These are phyloP conservation scores for Collybia mongolica DNA, from an alignment of 768 basidiomycete genomes.

Conservation along the genomic window DNA sequence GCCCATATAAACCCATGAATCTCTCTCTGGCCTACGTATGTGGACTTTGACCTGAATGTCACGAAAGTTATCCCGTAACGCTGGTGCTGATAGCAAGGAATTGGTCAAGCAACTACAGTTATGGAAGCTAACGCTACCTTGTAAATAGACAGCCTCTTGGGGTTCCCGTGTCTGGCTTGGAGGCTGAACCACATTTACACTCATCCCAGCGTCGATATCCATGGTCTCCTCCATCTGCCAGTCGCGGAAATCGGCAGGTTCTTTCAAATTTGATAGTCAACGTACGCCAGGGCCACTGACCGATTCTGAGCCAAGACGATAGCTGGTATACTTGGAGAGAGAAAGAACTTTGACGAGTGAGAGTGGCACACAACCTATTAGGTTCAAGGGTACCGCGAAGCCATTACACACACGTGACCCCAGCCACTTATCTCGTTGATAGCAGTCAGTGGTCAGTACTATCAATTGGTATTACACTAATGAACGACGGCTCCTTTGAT, in stretches of 20 bases:
- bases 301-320: not conserved
- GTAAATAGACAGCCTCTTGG: conserved; percentile 14
- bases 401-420: conserved; percentile 4
- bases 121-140: conserved; percentile 8
- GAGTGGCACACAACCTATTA: not conserved
- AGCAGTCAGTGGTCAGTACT: too few species aligned
- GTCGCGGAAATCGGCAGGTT: not conserved
- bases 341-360: too few species aligned
- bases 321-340: not conserved
- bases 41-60: conserved; percentile 86
- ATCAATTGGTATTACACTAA: too few species aligned
- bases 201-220: conserved; percentile 40
- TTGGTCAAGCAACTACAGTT: conserved; percentile 2
- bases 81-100: conserved; percentile 11
- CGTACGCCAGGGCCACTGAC: not conserved
- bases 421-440: not conserved
- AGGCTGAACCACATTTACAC: conserved; percentile 12
- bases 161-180: conserved; percentile 15
- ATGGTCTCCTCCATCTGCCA: conserved; percentile 39
- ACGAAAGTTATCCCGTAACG: conserved; percentile 58
- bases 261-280: not conserved
- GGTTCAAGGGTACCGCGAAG: not conserved
- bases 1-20: conserved; percentile 81
- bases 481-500: too few species aligned
- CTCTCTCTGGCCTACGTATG: conserved; percentile 73